phyloP scores from a whole-genome alignment of 148 eudicot genomes.

The Pouteria glomerata region DNA sequence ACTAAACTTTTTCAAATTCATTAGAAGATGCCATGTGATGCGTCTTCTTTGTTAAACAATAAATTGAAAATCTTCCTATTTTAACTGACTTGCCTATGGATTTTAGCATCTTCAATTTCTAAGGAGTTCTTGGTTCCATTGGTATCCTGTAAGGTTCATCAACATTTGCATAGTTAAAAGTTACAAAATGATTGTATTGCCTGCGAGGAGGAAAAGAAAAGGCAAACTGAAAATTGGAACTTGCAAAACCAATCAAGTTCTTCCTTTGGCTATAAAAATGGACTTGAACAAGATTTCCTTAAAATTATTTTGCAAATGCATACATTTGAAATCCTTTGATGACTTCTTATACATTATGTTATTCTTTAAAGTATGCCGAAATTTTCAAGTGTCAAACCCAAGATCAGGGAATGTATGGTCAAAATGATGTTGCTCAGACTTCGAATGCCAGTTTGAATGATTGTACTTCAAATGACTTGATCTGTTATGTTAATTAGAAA shows the following conservation, averaged over 20 bases:
- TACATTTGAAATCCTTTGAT: neutral
- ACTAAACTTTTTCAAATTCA: neutral
- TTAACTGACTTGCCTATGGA: neutral
- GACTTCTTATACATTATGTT: neutral
- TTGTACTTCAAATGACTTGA: constrained; percentile 34
- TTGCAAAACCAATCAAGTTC: neutral
- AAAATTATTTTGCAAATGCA: neutral
- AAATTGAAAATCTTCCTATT: neutral
- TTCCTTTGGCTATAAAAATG: too few relatives aligned
- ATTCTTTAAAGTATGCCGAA: neutral
- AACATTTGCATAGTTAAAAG: neutral
- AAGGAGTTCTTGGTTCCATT: neutral
- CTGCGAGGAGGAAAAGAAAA: neutral
- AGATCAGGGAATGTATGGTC: constrained; percentile 25
- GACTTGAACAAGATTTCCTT: neutral
- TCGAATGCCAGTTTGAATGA: constrained; percentile 18
- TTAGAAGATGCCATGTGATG: neutral
- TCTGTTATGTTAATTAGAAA: constrained; percentile 70
- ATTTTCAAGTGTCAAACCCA: constrained; percentile 19
- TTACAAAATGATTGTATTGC: neutral
- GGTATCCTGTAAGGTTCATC: neutral
- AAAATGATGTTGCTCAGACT: constrained; percentile 24
- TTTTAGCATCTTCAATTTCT: neutral
- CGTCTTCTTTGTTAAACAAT: neutral
- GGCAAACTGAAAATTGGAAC: neutral